Base-by-base conservation (phyloP, 495 filamentous ascomycete genomes). In the Lophiotrema nucula region DNA sequence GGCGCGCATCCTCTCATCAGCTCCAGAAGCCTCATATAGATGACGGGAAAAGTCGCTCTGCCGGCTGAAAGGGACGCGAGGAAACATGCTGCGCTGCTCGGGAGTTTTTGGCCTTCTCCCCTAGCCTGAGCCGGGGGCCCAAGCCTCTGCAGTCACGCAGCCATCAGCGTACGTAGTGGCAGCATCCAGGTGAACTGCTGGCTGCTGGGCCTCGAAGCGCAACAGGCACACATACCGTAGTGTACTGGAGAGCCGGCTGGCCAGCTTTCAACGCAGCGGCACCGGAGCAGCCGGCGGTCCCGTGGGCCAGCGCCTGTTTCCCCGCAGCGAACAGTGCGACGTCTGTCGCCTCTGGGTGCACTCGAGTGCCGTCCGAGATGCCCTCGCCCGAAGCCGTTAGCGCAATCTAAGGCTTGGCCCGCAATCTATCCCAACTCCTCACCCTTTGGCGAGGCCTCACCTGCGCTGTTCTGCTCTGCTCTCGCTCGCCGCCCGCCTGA, bases 381-480 rank as follows among this genome's bases (percentile, higher is more conserved):
- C 31, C 15, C 31, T 35, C 24, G 24, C 26, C 47, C 18, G 45
- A 52, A 10, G 2, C 23, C 19, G 47, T 26, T 41, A 58, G 43
- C 46, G 56, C 56, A 59, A 59, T 59, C 27, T 53, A 53, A 23
- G 3, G 27, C 48, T 22, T 31, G 31, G 26, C 21, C 37, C 52
- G 58, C 51, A 49, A 48, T 51, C 58, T 55, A 19, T 18, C 58
- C 50, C 56, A 50, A 56, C 62, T 48, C 28, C 22, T n/a, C 45
- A 16, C 47, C 3, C 39, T 47, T 18, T 19, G 13, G 6, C 2
- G 27, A 8, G 31, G 13, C 38, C 47, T 53, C 42, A 3, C 43
- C 38, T 18, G 22, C 45, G 19, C 49, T 45, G 19, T 16, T 19
- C 41, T 45, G 4, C 28, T 19, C 45, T 38, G 27, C 31, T 33